Evolutionary conservation across 2,329 filamentous ascomycete genomes (phyloP).

Genomic region (Penicillium sp.): DNA sequence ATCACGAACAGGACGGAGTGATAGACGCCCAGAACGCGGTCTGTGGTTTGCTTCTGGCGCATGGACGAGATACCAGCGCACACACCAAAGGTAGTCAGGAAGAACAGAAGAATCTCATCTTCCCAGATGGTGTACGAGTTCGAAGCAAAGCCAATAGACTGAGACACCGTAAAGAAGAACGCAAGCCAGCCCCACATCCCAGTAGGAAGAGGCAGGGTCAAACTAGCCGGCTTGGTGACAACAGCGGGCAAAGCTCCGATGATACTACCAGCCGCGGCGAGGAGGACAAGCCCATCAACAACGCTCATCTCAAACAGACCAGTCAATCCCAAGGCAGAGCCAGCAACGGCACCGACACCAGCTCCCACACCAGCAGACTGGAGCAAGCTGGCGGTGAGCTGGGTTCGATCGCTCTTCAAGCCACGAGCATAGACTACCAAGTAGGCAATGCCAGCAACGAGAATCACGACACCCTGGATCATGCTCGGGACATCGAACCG

Average conservation of each 20-base stretch:
- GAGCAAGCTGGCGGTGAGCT: slow-evolving; percentile 57
- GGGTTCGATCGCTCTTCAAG: slow-evolving; percentile 54
- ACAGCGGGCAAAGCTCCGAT: slow-evolving; percentile 45
- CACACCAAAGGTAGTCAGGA: slow-evolving; percentile 83
- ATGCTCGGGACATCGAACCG: slow-evolving; percentile 88
- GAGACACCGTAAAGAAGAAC: slow-evolving; percentile 75
- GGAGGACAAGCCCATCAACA: slow-evolving; percentile 39
- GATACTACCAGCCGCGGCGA: slow-evolving; percentile 49
- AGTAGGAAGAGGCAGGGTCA: slow-evolving; percentile 64
- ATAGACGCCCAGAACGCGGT: slow-evolving; percentile 76
- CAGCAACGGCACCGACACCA: slow-evolving; percentile 42
- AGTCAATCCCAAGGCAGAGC: slow-evolving; percentile 24
- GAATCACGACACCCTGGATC: slow-evolving; percentile 73
- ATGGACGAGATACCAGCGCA: slow-evolving; percentile 74
- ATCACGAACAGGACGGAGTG: slow-evolving; percentile 83
- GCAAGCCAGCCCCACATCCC: slow-evolving; percentile 88
- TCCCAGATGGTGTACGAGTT: slow-evolving; percentile 99
- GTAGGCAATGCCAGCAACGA: slow-evolving; percentile 67
- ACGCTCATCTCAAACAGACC: slow-evolving; percentile 31
- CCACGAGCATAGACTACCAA: slow-evolving; percentile 73
- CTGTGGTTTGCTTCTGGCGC: slow-evolving; percentile 65
- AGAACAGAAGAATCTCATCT: slow-evolving; percentile 89
- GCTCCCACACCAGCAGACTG: slow-evolving; percentile 54
- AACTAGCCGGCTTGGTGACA: slow-evolving; percentile 38
- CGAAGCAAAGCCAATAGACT: slow-evolving; percentile 91